These are phyloP conservation scores for Picea sitchensis DNA, from an alignment of 75 land plant genomes.

Conservation along the genomic window DNA sequence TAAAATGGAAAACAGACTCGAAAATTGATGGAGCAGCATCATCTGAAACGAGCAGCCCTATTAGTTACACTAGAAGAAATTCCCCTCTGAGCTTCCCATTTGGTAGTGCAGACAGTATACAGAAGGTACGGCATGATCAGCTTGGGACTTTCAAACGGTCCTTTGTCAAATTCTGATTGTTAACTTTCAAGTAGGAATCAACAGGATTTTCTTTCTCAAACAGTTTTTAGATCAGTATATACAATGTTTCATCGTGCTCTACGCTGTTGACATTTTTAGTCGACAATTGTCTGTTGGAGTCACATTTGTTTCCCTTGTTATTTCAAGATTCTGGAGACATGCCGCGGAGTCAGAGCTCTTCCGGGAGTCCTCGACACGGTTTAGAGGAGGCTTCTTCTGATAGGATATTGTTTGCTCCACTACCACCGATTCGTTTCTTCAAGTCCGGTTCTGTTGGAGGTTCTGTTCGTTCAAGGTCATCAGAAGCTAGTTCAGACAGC, in stretches of 20 bases:
- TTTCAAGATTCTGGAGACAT: slow-evolving; percentile 57
- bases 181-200: neutral
- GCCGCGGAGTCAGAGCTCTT: slow-evolving; percentile 40
- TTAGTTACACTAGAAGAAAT: slow-evolving; percentile 64
- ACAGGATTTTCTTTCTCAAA: neutral
- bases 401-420: slow-evolving; percentile 56
- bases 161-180: neutral
- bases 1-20: slow-evolving; percentile 71
- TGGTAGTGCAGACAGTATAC: slow-evolving; percentile 72
- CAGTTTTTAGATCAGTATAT: neutral
- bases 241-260: neutral
- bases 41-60: slow-evolving; percentile 83
- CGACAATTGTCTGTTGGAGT: neutral
- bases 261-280: neutral
- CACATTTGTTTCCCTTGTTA: neutral
- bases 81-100: slow-evolving; percentile 86
- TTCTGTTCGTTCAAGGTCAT: slow-evolving; percentile 25
- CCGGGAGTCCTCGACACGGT: slow-evolving; percentile 63
- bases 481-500: slow-evolving; percentile 50
- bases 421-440: slow-evolving; percentile 61
- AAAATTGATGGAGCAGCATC: slow-evolving; percentile 68
- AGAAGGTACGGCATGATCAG: slow-evolving; percentile 47
- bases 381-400: slow-evolving; percentile 59
- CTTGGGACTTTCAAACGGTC: neutral
- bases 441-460: slow-evolving; percentile 56